Percentiles rank a stretch among this genome's conserved stretches.
Evolutionary conservation across 805 yeast species (phyloP).

Genomic region (Hanseniaspora guilliermondii): DNA sequence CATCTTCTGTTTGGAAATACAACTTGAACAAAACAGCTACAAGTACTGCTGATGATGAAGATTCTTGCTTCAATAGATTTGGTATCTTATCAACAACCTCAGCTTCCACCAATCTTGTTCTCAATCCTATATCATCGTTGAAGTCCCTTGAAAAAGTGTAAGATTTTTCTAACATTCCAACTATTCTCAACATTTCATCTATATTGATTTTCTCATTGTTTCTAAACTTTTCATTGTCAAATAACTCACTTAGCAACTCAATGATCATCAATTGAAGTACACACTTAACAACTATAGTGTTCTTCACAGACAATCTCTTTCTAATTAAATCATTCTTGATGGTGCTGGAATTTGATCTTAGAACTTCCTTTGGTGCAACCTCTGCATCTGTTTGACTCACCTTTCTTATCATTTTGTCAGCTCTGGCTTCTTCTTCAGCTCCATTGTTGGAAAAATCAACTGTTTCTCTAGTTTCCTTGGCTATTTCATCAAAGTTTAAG

Average conservation of each 20-base stretch:
- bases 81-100: constrained; percentile 90
- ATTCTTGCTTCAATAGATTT: constrained; percentile 81
- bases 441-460: constrained; percentile 25
- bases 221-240: constrained; percentile 59
- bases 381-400: constrained; percentile 20
- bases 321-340: constrained; percentile 28
- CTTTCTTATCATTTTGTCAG: constrained; percentile 27
- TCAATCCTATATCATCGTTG: constrained; percentile 75
- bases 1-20: constrained; percentile 31
- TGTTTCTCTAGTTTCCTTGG: constrained; percentile 25
- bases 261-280: constrained; percentile 81
- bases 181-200: constrained; percentile 44
- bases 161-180: constrained; percentile 50
- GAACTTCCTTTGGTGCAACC: not conserved
- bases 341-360: constrained; percentile 4
- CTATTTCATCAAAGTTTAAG: constrained; percentile 27
- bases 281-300: constrained; percentile 80
- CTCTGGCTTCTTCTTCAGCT: not conserved
- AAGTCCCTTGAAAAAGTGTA: constrained; percentile 76
- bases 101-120: constrained; percentile 82
- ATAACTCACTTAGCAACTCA: constrained; percentile 69
- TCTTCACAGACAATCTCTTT: constrained; percentile 39
- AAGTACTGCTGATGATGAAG: constrained; percentile 77
- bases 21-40: constrained; percentile 68
- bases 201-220: constrained; percentile 40